Base-by-base conservation (phyloP, 2,329 filamentous ascomycete species). In the Beauveria caledonica region DNA sequence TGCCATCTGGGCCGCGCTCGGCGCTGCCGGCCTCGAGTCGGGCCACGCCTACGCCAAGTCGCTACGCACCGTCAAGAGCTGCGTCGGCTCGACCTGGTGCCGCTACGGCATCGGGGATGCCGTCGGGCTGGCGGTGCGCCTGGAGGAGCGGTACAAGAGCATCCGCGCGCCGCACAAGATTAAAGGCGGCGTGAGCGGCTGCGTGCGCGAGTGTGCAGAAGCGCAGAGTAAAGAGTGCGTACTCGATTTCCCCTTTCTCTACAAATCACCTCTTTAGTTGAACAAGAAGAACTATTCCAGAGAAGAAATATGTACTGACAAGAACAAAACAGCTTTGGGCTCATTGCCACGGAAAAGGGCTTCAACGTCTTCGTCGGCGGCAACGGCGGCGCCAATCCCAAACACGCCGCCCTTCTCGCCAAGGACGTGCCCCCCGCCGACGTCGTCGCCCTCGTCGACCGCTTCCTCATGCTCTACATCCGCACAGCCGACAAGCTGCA, bases 381-480 rank as follows among this genome's bases (percentile, higher is more conserved):
- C 52, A 96, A 96, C 70, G 92, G 92, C 57, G 92, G 92, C 62
- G 90, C 90, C 17, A 93, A 90, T 66, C 92, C 92, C 5, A 80
- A 83, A 42, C 92, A 96, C 70, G 85, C 87, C 1, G 90, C 95
- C 67, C 80, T 96, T 2, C 81, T 96, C 1, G 90, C 90, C 62
- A 92, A 92, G 70, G 91, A 96, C 67, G 90, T 96, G 0, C 85
- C 90, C 0, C 88, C 90, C 0, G 85, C 90, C 56, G 88, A 95
- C 68, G 86, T 96, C 9, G 80, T 96, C 9, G 85, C 90, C 1
- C 88, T 96, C 61, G 78, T 96, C 3, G 92, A 96, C 72, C 86
- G 92, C 49, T 96, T 94, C 69, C 82, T 96, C 25, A 90, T 92
- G 75, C 93, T 96, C 78, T 96, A 96, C 76, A 94, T 96, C 68